These are phyloP conservation scores for Ustilaginoidea virens DNA, from an alignment of 2,329 filamentous ascomycete species.

Conservation along the genomic window DNA sequence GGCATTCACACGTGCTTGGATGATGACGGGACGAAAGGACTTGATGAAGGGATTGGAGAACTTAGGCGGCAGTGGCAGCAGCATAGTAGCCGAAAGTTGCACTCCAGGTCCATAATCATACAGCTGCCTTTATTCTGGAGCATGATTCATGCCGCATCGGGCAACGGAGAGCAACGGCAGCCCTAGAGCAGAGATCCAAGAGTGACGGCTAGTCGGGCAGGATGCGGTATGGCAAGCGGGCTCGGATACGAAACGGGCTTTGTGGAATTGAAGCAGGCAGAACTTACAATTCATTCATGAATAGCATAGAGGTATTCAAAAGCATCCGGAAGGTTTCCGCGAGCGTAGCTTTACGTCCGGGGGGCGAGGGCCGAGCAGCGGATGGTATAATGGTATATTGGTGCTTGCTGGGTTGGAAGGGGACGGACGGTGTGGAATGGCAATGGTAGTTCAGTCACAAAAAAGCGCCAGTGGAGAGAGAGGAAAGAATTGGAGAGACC, in stretches of 20 bases:
- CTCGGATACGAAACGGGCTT: background rate
- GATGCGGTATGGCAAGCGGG: constrained; percentile 18
- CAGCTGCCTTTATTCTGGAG: constrained; percentile 20
- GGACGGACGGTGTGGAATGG: constrained; percentile 16
- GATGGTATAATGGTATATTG: constrained; percentile 7
- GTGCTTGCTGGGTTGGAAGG: constrained; percentile 17
- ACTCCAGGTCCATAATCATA: constrained; percentile 19
- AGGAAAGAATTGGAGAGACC: constrained; percentile 24
- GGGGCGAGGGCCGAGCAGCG: constrained; percentile 4
- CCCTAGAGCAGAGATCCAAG: constrained; percentile 15
- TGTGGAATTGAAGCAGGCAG: constrained; percentile 8
- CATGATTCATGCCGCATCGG: constrained; percentile 10
- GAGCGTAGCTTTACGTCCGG: background rate
- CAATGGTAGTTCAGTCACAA: constrained; percentile 11
- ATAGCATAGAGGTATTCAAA: constrained; percentile 22
- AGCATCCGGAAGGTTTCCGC: constrained; percentile 10
- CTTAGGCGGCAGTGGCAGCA: constrained; percentile 8
- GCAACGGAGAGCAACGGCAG: constrained; percentile 16
- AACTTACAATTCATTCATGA: constrained; percentile 37
- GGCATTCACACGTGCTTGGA: constrained; percentile 26
- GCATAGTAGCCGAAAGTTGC: constrained; percentile 10
- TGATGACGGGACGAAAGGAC: constrained; percentile 33
- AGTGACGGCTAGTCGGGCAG: constrained; percentile 20
- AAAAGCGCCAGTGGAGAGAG: constrained; percentile 19
- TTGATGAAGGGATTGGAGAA: constrained; percentile 28